Evolutionary conservation across 2,329 filamentous ascomycete species (phyloP), one percentile per base, ranked within the genome.

Genomic region (Colletotrichum kahawae): DNA sequence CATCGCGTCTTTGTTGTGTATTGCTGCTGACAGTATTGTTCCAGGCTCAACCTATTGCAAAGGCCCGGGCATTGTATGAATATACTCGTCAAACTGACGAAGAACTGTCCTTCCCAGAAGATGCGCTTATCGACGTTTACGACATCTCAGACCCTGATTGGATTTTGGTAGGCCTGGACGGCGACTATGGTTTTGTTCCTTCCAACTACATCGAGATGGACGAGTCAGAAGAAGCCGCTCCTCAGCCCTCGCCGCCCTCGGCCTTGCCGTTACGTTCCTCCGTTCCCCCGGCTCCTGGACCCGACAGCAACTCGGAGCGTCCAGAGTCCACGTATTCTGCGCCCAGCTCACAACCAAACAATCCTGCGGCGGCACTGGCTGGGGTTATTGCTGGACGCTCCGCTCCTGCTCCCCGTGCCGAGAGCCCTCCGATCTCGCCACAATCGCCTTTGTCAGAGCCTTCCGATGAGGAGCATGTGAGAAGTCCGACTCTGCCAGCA

Each of bases 61-160:
- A 93, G 78, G 97, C 96, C 65, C 95, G 94, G 83, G 95, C 97
- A n/a, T 91, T 98, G n/a, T 99, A 96, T 87, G 97, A 99, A 84
- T 99, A 99, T 84, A 95, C 95, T 66, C 92, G 96, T 80, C 97
- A 99, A 86, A 99, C 97, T 29, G 97, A 99, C 82, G 97, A 99
- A 85, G 97, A 99, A 85, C 89, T 99, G 12, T 98, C 96, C 29
- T 98, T 99, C 82, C 91, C 95, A 64, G 97, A 99, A 87, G 96
- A 98, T 82, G 93, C 94, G 54, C 86, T 92, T 59, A 90, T 99
- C 64, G 88, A 94, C 76, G 94, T 99, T 63, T 98, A 95, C 85
- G 97, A 99, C 84, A 93, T 90, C 12, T 94, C 95, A 7, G 97
- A 99, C 83, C 95, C 95, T 16, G 97, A 99, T 85, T 99, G 97